These are phyloP conservation scores for Hyphopichia khmerensis DNA, from an alignment of 1,139 yeast species.

Conservation along the genomic window DNA sequence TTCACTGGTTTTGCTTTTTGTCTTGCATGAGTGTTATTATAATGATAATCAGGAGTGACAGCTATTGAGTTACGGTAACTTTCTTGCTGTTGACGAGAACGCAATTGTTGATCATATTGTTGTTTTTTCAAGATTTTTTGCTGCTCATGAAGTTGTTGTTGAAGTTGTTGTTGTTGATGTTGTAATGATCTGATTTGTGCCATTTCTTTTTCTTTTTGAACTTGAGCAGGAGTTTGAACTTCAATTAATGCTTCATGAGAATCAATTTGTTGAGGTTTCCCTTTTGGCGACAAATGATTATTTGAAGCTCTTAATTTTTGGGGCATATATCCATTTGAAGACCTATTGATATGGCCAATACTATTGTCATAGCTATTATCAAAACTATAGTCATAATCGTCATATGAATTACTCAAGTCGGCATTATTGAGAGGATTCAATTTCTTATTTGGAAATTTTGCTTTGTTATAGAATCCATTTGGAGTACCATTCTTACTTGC, in stretches of 20 bases:
- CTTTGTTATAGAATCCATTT: constrained; percentile 8
- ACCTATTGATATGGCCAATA: neutral
- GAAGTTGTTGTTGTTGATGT: constrained; percentile 25
- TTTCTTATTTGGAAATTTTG: constrained; percentile 16
- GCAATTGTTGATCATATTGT: constrained; percentile 12
- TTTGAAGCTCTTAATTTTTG: neutral
- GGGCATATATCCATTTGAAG: neutral
- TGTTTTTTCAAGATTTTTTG: constrained; percentile 17
- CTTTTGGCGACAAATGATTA: neutral
- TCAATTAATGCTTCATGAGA: constrained; percentile 16
- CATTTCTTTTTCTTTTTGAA: constrained; percentile 29
- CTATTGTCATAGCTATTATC: constrained; percentile 17
- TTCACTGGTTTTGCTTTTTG: constrained; percentile 7
- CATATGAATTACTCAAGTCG: constrained; percentile 20
- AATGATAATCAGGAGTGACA: constrained; percentile 12
- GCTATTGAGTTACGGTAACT: constrained; percentile 11
- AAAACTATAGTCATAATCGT: constrained; percentile 17
- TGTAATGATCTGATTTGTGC: constrained; percentile 31
- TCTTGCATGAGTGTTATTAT: constrained; percentile 3
- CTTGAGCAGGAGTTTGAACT: constrained; percentile 1
- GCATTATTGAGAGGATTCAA: constrained; percentile 14
- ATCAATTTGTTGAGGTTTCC: neutral
- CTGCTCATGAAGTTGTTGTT: neutral
- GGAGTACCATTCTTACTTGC: constrained; percentile 17
- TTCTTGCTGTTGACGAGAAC: constrained; percentile 17